Evolutionary conservation across 1,284 basidiomycete genomes (phyloP).

Genomic region (Sporisorium iseilematis-ciliati): DNA sequence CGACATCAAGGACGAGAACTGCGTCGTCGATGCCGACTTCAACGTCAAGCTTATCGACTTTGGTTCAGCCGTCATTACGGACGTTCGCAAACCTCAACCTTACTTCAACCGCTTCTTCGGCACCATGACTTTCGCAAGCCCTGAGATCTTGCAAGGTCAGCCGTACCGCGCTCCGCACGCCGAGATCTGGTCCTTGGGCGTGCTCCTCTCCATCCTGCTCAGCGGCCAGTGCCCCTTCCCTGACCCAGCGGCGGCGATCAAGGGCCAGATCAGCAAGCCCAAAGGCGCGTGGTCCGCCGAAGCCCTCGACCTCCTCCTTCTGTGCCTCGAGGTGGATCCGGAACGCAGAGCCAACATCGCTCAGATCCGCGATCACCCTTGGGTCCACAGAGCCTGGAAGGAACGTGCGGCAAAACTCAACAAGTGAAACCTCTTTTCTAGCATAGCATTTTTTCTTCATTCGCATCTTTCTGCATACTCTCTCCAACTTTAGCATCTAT

Average conservation of each 20-base stretch:
- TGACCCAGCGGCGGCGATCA: conserved; percentile 77
- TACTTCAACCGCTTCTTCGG: conserved; percentile 73
- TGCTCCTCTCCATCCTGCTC: conserved; percentile 85
- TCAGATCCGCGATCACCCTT: conserved; percentile 81
- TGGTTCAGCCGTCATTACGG: conserved; percentile 83
- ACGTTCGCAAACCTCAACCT: conserved; percentile 77
- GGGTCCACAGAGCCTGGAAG: conserved; percentile 73
- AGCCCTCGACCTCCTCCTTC: conserved; percentile 76
- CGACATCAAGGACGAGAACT: conserved; percentile 94
- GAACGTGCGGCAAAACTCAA: conserved; percentile 44
- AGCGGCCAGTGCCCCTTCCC: conserved; percentile 87
- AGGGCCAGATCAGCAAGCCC: conserved; percentile 70
- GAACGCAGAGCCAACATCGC: conserved; percentile 77
- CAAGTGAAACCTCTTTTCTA: neutral
- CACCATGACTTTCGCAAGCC: conserved; percentile 69
- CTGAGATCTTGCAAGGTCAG: conserved; percentile 83
- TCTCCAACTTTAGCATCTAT: neutral
- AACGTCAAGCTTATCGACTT: conserved; percentile 91
- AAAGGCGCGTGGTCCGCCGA: conserved; percentile 61
- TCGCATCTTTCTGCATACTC: conserved; percentile 20
- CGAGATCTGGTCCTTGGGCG: conserved; percentile 92
- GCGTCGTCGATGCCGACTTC: conserved; percentile 77
- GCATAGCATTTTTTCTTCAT: conserved; percentile 9
- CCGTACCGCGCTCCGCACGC: conserved; percentile 78
- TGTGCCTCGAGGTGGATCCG: conserved; percentile 82